Evolutionary conservation across 2,329 filamentous ascomycete species (phyloP).

Genomic region (Apiospora koreana): DNA sequence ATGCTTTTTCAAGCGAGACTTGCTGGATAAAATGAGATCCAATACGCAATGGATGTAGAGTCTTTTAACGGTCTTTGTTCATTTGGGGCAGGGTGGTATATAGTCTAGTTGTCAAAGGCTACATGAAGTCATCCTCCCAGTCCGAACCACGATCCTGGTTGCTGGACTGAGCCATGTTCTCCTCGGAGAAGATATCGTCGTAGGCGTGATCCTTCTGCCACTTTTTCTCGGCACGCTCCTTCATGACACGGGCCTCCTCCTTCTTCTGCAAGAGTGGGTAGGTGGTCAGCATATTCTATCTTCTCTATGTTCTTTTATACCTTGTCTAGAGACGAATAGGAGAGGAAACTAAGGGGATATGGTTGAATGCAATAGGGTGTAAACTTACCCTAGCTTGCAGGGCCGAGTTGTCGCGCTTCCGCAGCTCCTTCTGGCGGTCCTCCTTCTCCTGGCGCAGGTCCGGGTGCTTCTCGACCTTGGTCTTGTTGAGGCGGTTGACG

Average conservation of each 20-base stretch:
- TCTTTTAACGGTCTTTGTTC: not conserved
- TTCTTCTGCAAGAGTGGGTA: slow-evolving; percentile 58
- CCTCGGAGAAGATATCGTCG: slow-evolving; percentile 85
- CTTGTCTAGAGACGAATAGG: not conserved
- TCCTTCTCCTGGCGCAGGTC: slow-evolving; percentile 84
- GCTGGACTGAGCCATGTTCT: slow-evolving; percentile 73
- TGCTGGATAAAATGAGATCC: not conserved
- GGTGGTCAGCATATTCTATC: not conserved
- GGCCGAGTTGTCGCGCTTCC: slow-evolving; percentile 68
- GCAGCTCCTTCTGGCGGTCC: slow-evolving; percentile 68
- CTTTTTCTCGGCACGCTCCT: slow-evolving; percentile 86
- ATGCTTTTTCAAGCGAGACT: not conserved
- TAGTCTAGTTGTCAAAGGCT: not conserved
- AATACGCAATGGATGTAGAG: not conserved
- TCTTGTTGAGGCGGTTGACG: slow-evolving; percentile 98
- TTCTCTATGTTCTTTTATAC: not conserved
- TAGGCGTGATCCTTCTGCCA: slow-evolving; percentile 98
- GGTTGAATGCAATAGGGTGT: slow-evolving; percentile 9
- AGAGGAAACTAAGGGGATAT: not conserved
- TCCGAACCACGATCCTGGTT: slow-evolving; percentile 81
- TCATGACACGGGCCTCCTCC: slow-evolving; percentile 70
- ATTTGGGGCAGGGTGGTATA: not conserved
- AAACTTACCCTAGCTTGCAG: slow-evolving; percentile 60
- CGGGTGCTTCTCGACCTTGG: slow-evolving; percentile 83
- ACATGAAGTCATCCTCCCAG: slow-evolving; percentile 95